Evolutionary conservation across 2,329 filamentous ascomycete species (phyloP), one percentile per base, ranked within the genome.

Genomic region (Fusarium abutilonis): DNA sequence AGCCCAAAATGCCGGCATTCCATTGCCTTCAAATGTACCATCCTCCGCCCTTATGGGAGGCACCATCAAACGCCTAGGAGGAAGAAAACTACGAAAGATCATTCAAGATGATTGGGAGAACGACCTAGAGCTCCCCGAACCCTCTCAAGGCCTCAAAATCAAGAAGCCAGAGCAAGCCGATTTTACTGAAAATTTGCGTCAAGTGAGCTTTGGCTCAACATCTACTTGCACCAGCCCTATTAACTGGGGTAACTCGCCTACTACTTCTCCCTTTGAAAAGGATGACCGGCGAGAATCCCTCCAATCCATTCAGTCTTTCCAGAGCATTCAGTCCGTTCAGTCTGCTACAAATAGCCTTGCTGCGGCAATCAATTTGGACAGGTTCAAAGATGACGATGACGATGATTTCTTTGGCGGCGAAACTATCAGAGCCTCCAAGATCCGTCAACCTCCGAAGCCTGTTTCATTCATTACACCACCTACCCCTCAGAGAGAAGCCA

Each of bases 31-130:
- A 47, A 93, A 93, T 73, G 87, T 98, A 29, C 93, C 94, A 1
- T 87, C 91, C 28, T 97, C 94, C 17, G 95, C 95, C 28, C 81
- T 99, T 38, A 86, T 95, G 74, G 94, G 94, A 49, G 95, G 95
- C 48, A 94, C 93, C 9, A 98, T 98, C 73, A 96, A 96, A 79
- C 85, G 93, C 67, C 82, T 98, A 31, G 93, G 93, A 45, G 87
- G 87, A 56, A 85, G 86, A 66, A 92, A 89, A 70, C 82, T 90
- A 17, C 89, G 87, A 70, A 89, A 86, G 71, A 86, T 89, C 36
- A 86, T 91, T 56, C 87, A 91, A 63, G 90, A 93, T 68, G 91
- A 94, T 73, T 94, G 91, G 88, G 89, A 87, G 60, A 89, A 93
- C 67, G 91, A 94, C 68, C 76, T 94, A 44, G 89, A 91, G 68